phyloP scores from a whole-genome alignment of 1,284 basidiomycete genomes.

The Cutaneotrichosporon cutaneum region DNA sequence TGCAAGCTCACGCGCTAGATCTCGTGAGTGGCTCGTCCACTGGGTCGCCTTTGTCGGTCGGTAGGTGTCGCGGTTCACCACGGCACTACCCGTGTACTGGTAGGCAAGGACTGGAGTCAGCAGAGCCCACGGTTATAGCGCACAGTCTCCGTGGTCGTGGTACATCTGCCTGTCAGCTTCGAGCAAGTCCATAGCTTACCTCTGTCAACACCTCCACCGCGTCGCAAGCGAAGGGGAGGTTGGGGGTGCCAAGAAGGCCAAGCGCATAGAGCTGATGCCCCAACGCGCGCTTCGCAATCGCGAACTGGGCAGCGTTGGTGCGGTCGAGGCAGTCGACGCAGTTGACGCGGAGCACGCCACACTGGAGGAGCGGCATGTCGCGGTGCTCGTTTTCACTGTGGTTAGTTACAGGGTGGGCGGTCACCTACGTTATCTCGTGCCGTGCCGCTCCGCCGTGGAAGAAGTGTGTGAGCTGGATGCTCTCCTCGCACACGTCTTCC shows the following conservation, averaged over 20 bases:
- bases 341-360: slow-evolving; percentile 85
- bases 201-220: slow-evolving; percentile 96
- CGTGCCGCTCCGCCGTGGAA: slow-evolving; percentile 67
- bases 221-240: slow-evolving; percentile 86
- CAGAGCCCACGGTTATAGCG: slow-evolving; percentile 37
- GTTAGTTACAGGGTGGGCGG: slow-evolving; percentile 1
- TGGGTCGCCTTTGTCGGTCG: slow-evolving; percentile 78
- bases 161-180: slow-evolving; percentile 65
- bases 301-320: slow-evolving; percentile 97
- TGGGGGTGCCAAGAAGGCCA: slow-evolving; percentile 78
- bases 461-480: slow-evolving; percentile 85
- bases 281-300: slow-evolving; percentile 92
- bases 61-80: slow-evolving; percentile 97
- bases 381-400: slow-evolving; percentile 59
- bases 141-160: slow-evolving; percentile 92
- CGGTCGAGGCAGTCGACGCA: slow-evolving; percentile 97
- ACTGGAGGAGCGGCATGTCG: slow-evolving; percentile 74
- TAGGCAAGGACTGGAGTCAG: slow-evolving; percentile 75
- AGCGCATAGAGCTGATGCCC: slow-evolving; percentile 95
- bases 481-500: slow-evolving; percentile 93
- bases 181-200: slow-evolving; percentile 19
- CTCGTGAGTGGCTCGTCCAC: slow-evolving; percentile 96
- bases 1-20: slow-evolving; percentile 68
- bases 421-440: slow-evolving; percentile 35
- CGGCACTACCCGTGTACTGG: slow-evolving; percentile 93